These are phyloP conservation scores for Vigna mungo DNA, from an alignment of 306 rosid species.

Conservation along the genomic window DNA sequence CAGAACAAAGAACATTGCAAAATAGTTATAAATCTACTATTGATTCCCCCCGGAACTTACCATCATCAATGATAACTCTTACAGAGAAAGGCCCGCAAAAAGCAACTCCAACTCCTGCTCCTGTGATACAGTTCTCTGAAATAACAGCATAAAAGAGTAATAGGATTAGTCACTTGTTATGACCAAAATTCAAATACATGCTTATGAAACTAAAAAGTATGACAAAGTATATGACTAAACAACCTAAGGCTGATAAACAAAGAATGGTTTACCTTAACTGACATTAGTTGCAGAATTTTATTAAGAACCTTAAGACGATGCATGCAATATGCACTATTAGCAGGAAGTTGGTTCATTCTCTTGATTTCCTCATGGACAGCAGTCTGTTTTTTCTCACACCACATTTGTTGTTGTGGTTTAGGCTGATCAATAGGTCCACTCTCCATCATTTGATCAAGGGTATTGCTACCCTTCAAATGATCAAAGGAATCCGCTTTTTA, in stretches of 20 bases:
- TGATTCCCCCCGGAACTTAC: slow-evolving; percentile 47
- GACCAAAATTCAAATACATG: background rate
- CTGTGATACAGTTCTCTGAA: slow-evolving; percentile 76
- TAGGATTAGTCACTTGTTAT: slow-evolving; percentile 23
- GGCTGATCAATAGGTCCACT: slow-evolving; percentile 46
- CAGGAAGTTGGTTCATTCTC: slow-evolving; percentile 68
- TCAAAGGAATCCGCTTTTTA: slow-evolving; percentile 42
- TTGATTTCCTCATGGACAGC: slow-evolving; percentile 68
- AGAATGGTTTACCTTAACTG: slow-evolving; percentile 64
- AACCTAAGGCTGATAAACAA: background rate
- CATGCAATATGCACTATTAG: slow-evolving; percentile 64
- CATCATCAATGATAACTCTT: slow-evolving; percentile 37
- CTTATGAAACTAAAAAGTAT: slow-evolving; percentile 3
- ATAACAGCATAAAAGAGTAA: slow-evolving; percentile 31
- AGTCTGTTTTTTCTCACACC: slow-evolving; percentile 60
- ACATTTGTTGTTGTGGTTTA: slow-evolving; percentile 49
- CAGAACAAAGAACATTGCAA: slow-evolving; percentile 1
- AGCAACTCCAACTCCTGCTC: slow-evolving; percentile 84
- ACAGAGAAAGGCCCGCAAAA: slow-evolving; percentile 81
- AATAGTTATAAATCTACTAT: slow-evolving; percentile 2
- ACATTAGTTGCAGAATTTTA: slow-evolving; percentile 78
- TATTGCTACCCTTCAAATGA: slow-evolving; percentile 36
- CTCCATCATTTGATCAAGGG: slow-evolving; percentile 55
- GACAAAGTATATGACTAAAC: slow-evolving; percentile 9
- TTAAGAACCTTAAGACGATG: slow-evolving; percentile 85